Base-by-base conservation (phyloP, 495 filamentous ascomycete species). In the Penicillium turbatum region DNA sequence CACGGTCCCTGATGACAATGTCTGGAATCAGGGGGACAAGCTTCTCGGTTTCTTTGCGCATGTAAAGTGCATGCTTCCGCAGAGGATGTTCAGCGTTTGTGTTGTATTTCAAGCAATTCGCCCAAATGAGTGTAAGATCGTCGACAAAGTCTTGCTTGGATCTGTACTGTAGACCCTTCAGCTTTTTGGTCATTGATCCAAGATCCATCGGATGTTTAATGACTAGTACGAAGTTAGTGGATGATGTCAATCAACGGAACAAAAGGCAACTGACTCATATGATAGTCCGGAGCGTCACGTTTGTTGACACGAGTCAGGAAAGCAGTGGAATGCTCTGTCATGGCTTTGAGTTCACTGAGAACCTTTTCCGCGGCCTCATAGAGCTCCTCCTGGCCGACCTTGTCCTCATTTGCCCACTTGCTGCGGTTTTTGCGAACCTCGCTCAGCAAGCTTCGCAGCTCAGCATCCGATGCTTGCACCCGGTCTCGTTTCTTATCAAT, bases 161-260 rank as follows among this genome's bases (percentile, higher is more conserved):
- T 67, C 88, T 92, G 77, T 96, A 98, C 17, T 80, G 79, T 11
- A 93, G 68, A 3, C 79, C 75, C 67, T 96, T 96, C 30, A 99
- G 82, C 73, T 97, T 97, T 75, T 99, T 99, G 32, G 93, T 92
- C 88, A 99, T 97, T 31, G 85, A 86, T 35, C 95, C 93, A 38
- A 99, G 82, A 68, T 99, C 93, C 93, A 99, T 99, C 0, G 93
- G 95, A 27, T 92, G 84, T 72, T 93, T 96, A 74, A 97, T 97
- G 56, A 97, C 86, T 93, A 65, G 56, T 44, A 19, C 32, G 12
- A 43, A 2, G 50, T 72, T 55, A 72, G 61, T 40, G 30, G 13
- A 51, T 42, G 13, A 12, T 6, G 26, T 37, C 1, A 24, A 61
- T 40, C 5, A 12, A 19, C 15, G 30, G 24, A 21, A 49, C 13